Evolutionary conservation across 257 asterid genomes (phyloP).

Genomic region (Buddleja alternifolia): DNA sequence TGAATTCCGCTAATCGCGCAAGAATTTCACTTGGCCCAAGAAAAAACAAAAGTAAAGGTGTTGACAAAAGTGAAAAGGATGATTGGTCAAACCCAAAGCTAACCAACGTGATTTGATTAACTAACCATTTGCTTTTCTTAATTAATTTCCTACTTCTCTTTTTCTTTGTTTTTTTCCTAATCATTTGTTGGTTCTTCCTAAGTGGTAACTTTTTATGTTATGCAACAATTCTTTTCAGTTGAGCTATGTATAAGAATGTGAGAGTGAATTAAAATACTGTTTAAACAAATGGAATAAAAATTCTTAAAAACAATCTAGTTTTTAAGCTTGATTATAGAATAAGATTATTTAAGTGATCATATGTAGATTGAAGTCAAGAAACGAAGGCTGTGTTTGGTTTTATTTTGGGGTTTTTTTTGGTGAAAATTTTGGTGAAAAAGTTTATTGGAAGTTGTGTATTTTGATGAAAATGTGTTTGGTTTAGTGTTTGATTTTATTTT

Average conservation of each 20-base stretch:
- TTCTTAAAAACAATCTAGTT: background rate
- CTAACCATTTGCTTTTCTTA: constrained; percentile 9
- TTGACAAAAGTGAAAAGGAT: constrained; percentile 30
- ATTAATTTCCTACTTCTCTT: no score
- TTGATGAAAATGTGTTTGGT: no score
- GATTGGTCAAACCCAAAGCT: constrained; percentile 53
- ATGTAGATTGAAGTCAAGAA: no score
- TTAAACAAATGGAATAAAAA: no score
- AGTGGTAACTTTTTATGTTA: background rate
- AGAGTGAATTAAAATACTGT: background rate
- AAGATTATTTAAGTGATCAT: no score
- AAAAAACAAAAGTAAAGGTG: constrained; percentile 40
- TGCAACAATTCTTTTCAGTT: background rate
- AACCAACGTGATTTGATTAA: constrained; percentile 36
- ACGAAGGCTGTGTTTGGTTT: no score
- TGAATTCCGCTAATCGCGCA: constrained; percentile 58
- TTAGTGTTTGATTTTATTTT: no score
- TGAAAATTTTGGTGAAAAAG: no score
- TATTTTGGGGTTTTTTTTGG: no score
- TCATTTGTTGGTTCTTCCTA: background rate
- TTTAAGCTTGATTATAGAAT: background rate
- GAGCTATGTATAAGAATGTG: background rate
- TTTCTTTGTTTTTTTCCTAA: background rate
- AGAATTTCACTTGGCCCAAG: constrained; percentile 39
- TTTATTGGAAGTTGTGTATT: no score